Evolutionary conservation across 2,329 filamentous ascomycete genomes (phyloP).

Genomic region (Neonectria magnoliae): DNA sequence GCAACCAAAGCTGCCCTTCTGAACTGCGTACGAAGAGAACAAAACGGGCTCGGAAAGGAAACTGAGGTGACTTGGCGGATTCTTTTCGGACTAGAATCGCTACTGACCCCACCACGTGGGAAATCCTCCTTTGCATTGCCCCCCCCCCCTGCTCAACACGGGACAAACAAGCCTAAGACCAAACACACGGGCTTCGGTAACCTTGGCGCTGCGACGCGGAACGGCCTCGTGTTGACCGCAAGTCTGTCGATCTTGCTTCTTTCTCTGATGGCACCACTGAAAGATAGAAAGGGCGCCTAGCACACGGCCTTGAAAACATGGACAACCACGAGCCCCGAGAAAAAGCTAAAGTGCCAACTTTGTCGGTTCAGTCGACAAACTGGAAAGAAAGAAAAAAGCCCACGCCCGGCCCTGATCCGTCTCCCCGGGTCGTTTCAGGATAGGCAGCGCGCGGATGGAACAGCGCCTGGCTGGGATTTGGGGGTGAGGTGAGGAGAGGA

Average conservation of each 20-base stretch:
- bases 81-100: not conserved
- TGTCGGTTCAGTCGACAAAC: not conserved
- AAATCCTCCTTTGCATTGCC: slow-evolving; percentile 6
- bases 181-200: not conserved
- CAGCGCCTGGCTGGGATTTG: not conserved
- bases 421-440: slow-evolving; percentile 23
- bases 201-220: not conserved
- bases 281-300: not conserved
- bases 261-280: not conserved
- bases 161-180: not conserved
- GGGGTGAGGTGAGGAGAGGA: not conserved
- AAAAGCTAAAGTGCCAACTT: not conserved
- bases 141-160: slow-evolving; percentile 9
- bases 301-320: not conserved
- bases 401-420: slow-evolving; percentile 8
- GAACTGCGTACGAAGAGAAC: not conserved
- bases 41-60: not conserved
- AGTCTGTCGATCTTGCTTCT: not conserved
- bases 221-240: not conserved
- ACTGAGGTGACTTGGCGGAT: not conserved
- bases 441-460: slow-evolving; percentile 8
- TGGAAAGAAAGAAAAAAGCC: not conserved
- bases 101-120: slow-evolving; percentile 6
- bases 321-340: not conserved
- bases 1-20: not conserved